Percentiles rank a stretch among this genome's conserved stretches.
phyloP scores from a whole-genome alignment of 768 basidiomycete genomes.

The Multifurca ochricompacta region DNA sequence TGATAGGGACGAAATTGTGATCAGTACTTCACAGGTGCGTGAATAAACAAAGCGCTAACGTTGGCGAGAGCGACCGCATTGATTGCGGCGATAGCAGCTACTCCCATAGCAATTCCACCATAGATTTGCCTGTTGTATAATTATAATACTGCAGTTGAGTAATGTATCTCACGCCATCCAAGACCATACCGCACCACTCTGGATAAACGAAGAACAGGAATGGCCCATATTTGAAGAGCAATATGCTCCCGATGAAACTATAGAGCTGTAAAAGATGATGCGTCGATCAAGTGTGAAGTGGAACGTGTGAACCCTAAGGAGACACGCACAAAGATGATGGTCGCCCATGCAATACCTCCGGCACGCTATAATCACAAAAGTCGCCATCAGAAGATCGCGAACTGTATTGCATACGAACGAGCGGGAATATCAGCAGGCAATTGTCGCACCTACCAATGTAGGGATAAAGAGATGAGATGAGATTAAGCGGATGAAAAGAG shows the following conservation, averaged over 20 bases:
- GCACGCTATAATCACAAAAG: constrained; percentile 39
- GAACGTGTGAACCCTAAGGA: neutral
- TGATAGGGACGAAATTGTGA: constrained; percentile 13
- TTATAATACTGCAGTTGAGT: neutral
- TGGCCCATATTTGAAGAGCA: constrained; percentile 53
- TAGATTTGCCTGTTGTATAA: constrained; percentile 62
- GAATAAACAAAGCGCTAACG: constrained; percentile 29
- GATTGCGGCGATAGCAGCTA: constrained; percentile 44
- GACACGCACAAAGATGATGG: constrained; percentile 50
- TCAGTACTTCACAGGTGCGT: constrained; percentile 21
- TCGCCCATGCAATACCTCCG: constrained; percentile 66
- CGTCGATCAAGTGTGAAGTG: constrained; percentile 8
- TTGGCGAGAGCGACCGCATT: constrained; percentile 55
- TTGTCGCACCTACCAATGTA: constrained; percentile 59
- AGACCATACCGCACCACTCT: constrained; percentile 43
- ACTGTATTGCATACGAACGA: constrained; percentile 38
- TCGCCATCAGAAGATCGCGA: constrained; percentile 7
- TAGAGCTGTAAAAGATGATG: constrained; percentile 40
- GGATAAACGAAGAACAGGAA: constrained; percentile 58
- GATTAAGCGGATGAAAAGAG: neutral
- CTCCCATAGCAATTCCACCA: constrained; percentile 52
- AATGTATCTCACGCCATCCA: neutral
- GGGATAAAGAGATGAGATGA: neutral
- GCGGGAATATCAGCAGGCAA: constrained; percentile 64
- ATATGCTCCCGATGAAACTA: constrained; percentile 57